Evolutionary conservation across 2,329 filamentous ascomycete genomes (phyloP).

Genomic region (Trichoderma pleuroti): DNA sequence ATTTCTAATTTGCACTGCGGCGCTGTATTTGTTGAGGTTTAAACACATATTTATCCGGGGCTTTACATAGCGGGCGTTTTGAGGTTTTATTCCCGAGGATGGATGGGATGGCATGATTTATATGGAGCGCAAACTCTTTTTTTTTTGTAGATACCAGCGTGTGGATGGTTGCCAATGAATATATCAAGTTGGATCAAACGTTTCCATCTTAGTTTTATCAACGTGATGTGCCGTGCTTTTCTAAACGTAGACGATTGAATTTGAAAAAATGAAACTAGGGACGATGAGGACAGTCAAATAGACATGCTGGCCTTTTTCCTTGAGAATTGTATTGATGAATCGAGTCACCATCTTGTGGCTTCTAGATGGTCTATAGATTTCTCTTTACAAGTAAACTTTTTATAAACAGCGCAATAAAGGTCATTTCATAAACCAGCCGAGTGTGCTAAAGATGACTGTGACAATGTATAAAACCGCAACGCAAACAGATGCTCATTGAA

Average conservation of each 20-base stretch:
- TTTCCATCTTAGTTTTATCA: neutral
- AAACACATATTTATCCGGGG: neutral
- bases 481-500: neutral
- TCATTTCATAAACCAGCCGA: neutral
- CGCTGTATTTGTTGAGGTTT: neutral
- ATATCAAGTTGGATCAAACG: neutral
- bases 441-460: neutral
- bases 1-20: neutral
- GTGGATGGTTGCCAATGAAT: neutral
- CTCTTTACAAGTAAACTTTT: neutral
- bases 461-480: neutral
- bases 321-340: neutral
- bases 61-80: constrained; percentile 20
- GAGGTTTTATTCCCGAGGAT: constrained; percentile 8
- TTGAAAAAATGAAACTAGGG: neutral
- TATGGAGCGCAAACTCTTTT: constrained; percentile 9
- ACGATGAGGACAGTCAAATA: fast-evolving
- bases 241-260: neutral
- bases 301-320: fast-evolving
- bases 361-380: neutral
- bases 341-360: no score
- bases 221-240: neutral
- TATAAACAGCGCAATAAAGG: neutral
- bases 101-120: neutral
- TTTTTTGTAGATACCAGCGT: constrained; percentile 13